A percentile compares a stretch with the other conserved stretches of the same genome.
Conservation (phyloP, 768 basidiomycete species). For the Mycena olivaceomarginata region DNA sequence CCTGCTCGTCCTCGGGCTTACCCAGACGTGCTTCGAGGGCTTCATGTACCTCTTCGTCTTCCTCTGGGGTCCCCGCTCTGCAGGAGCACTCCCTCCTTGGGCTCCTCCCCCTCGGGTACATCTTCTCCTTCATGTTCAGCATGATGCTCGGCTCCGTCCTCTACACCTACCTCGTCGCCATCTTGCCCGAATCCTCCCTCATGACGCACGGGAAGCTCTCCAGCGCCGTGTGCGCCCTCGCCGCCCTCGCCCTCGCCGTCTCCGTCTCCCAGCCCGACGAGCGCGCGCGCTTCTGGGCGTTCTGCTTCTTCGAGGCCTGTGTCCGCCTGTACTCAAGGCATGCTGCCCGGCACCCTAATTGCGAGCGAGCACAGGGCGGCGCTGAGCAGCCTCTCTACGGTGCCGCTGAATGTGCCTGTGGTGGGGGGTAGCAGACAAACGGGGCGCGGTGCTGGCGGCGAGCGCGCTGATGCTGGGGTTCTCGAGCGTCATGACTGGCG, state of each 20-base stretch:
- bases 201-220: conserved; percentile 81
- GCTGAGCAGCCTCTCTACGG: conserved; percentile 80
- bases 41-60: conserved; percentile 87
- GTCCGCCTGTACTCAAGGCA: conserved; percentile 90
- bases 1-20: conserved; percentile 79
- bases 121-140: neutral
- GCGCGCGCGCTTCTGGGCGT: conserved; percentile 79
- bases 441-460: conserved; percentile 70
- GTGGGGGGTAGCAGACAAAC: conserved; percentile 56
- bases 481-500: conserved; percentile 75
- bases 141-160: conserved; percentile 80
- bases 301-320: conserved; percentile 85
- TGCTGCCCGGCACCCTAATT: conserved; percentile 79
- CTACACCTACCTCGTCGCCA: conserved; percentile 64
- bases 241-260: conserved; percentile 73
- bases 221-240: conserved; percentile 77
- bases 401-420: conserved; percentile 85
- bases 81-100: no score
- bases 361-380: conserved; percentile 85
- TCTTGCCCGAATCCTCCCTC: conserved; percentile 57
- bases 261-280: conserved; percentile 67
- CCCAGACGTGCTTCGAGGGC: conserved; percentile 89
- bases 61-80: no score
- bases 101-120: no score
- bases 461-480: conserved; percentile 75